A percentile compares a stretch with the other conserved stretches of the same genome.
These are phyloP conservation scores for Candida mesenterica DNA, from an alignment of 1,139 yeast species.

Conservation along the genomic window DNA sequence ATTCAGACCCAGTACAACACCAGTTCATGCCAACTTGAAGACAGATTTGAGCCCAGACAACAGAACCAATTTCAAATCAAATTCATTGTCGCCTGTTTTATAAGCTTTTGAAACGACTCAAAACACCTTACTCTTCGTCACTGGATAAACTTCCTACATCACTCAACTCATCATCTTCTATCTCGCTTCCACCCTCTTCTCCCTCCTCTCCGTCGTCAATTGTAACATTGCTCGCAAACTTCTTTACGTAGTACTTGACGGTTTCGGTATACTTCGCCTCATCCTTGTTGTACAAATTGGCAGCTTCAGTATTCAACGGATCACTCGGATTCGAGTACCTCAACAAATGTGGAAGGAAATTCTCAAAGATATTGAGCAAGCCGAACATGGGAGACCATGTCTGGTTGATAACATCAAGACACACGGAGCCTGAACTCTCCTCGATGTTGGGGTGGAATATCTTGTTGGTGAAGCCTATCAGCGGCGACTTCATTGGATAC, in stretches of 20 bases:
- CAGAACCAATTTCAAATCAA: too few relatives aligned
- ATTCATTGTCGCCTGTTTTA: too few relatives aligned
- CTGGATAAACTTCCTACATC: conserved; percentile 51
- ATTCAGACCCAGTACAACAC: too few relatives aligned
- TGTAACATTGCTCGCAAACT: conserved; percentile 55
- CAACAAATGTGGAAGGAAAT: conserved; percentile 87
- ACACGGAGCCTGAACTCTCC: conserved; percentile 87
- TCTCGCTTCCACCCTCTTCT: conserved; percentile 30
- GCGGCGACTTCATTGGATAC: conserved; percentile 94
- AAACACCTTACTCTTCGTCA: conserved; percentile 19
- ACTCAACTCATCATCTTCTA: conserved; percentile 46
- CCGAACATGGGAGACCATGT: conserved; percentile 99
- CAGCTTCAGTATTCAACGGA: conserved; percentile 91
- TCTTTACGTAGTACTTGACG: conserved; percentile 70
- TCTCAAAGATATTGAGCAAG: conserved; percentile 83
- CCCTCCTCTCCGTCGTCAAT: conserved; percentile 37
- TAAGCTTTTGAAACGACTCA: too few relatives aligned
- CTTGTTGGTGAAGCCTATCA: conserved; percentile 89
- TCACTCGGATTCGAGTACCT: conserved; percentile 94
- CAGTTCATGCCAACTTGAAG: too few relatives aligned
- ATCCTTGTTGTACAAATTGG: conserved; percentile 73
- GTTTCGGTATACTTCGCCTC: conserved; percentile 64
- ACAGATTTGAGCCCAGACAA: too few relatives aligned
- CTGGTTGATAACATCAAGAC: conserved; percentile 94
- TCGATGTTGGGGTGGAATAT: conserved; percentile 94